Conservation (phyloP, 352 stramenopile species). For the Pythium dissotocum region DNA sequence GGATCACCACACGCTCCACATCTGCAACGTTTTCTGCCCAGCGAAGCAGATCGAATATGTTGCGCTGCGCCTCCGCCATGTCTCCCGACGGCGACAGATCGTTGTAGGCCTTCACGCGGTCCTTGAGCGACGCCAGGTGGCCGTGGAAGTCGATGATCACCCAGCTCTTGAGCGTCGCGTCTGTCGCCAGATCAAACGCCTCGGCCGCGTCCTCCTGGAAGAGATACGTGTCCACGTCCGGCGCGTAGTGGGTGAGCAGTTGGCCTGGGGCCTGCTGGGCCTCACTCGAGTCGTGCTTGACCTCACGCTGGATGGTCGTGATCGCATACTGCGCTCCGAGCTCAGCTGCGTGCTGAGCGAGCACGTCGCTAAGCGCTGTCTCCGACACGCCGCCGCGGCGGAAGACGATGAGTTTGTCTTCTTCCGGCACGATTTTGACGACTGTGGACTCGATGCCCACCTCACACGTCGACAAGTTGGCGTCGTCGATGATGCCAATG, state of each 20-base stretch:
- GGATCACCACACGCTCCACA: constrained; percentile 73
- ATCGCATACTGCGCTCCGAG: constrained; percentile 58
- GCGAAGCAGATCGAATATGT: constrained; percentile 84
- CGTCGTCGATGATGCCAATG: constrained; percentile 83
- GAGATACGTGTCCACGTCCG: constrained; percentile 92
- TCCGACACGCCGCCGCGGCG: constrained; percentile 86
- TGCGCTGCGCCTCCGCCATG: constrained; percentile 64
- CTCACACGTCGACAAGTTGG: constrained; percentile 56
- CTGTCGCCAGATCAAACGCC: constrained; percentile 33
- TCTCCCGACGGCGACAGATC: constrained; percentile 76
- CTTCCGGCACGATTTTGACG: constrained; percentile 84
- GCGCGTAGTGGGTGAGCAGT: constrained; percentile 97
- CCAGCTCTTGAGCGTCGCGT: constrained; percentile 48
- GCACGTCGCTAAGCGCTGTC: constrained; percentile 52
- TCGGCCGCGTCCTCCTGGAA: constrained; percentile 47
- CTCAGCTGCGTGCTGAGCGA: constrained; percentile 44
- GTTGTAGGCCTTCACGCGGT: constrained; percentile 63
- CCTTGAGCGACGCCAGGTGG: constrained; percentile 45
- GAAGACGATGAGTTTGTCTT: constrained; percentile 85
- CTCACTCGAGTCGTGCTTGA: constrained; percentile 61
- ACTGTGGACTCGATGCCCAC: constrained; percentile 96
- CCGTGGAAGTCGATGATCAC: constrained; percentile 85
- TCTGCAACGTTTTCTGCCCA: constrained; percentile 77
- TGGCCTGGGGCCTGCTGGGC: constrained; percentile 93
- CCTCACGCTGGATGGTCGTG: constrained; percentile 65